phyloP scores from a whole-genome alignment of 1,284 basidiomycete species.

The Phylloboletellus chloephorus region DNA sequence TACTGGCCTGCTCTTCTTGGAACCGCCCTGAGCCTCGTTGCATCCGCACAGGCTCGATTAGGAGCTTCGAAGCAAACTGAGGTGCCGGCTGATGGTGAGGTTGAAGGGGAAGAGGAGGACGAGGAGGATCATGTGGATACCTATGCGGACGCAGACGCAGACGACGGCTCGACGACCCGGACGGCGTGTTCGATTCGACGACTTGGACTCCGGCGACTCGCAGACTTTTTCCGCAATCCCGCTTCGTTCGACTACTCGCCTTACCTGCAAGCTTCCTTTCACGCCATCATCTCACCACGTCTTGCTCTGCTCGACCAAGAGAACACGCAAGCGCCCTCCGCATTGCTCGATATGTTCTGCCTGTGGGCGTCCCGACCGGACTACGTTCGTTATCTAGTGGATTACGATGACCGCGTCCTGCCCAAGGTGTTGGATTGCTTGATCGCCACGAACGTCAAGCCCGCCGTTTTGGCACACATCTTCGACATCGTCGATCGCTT shows the following conservation, averaged over 20 bases:
- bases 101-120: constrained; percentile 34
- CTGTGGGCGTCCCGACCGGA: constrained; percentile 66
- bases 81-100: constrained; percentile 18
- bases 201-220: constrained; percentile 79
- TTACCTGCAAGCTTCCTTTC: constrained; percentile 68
- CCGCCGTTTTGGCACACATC: constrained; percentile 72
- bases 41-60: constrained; percentile 52
- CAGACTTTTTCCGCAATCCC: constrained; percentile 80
- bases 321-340: constrained; percentile 90
- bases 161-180: constrained; percentile 38
- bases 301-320: constrained; percentile 73
- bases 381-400: constrained; percentile 59
- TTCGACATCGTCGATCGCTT: constrained; percentile 86
- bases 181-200: constrained; percentile 67
- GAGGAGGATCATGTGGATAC: constrained; percentile 31
- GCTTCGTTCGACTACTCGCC: constrained; percentile 70
- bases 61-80: constrained; percentile 17
- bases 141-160: constrained; percentile 30
- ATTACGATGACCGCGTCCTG: constrained; percentile 66
- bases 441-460: constrained; percentile 81
- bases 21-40: constrained; percentile 60
- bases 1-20: constrained; percentile 75
- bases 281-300: constrained; percentile 77
- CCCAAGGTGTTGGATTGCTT: constrained; percentile 81
- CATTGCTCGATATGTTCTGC: constrained; percentile 83